Base-by-base conservation (phyloP, 2,329 filamentous ascomycete genomes). In the Trichophyton mentagrophytes region DNA sequence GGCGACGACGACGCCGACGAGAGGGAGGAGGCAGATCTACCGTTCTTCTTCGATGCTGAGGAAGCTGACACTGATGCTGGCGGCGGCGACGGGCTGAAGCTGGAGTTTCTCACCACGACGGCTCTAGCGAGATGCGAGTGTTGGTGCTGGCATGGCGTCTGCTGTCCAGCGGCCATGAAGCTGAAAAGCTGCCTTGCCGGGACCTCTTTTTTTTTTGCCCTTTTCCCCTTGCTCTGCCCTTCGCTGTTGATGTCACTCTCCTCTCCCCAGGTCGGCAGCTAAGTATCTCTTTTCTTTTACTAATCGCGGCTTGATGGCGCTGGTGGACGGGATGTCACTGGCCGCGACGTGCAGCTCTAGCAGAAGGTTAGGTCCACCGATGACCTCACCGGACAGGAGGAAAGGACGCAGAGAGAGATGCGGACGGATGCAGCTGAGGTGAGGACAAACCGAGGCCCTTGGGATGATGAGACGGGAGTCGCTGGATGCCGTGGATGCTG, bases 71-170 rank as follows among this genome's bases (percentile, higher is more conserved):
- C 17, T 62, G 60, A 64, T 67, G 60, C 62, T 66, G 36, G 65
- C 67, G 25, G 58, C 63, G 62, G 61, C 61, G 53, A 63, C 66
- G 64, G 62, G 22, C 49, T 66, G 61, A 66, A n/a, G 55, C 59
- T 60, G 20, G 51, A 69, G 64, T 69, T 69, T 63, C 73, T 77
- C 74, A 80, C 78, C 68, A 80, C 77, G 67, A 77, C 77, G 67
- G 75, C 76, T 70, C 77, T 76, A 57, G 79, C 79, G 66, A 78
- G 75, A 63, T 70, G 68, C 59, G 78, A 79, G 69, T 79, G 78
- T 67, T 79, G 46, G 13, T 51, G 76, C 56, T 46, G 51, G 27
- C 51, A 55, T 55, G 51, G 51, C 11, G 51, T 55, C 51, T 38
- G 51, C 17, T 57, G 55, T 57, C 55, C 55, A 44, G 55, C 55